These are phyloP conservation scores for Calycina marina DNA, from an alignment of 2,329 filamentous ascomycete species.

Conservation along the genomic window DNA sequence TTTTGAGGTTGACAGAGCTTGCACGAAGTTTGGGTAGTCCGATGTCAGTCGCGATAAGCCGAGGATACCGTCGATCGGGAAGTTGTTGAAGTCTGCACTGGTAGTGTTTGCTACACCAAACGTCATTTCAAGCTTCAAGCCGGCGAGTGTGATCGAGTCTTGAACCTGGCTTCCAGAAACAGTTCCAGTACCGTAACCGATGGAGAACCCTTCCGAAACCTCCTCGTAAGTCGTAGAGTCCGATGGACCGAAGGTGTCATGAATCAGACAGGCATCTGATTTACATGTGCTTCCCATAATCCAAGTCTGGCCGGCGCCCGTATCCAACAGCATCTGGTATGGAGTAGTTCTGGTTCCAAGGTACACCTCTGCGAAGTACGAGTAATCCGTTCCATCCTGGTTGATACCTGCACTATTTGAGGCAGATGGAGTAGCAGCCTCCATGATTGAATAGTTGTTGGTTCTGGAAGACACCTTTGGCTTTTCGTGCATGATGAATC, in stretches of 20 bases:
- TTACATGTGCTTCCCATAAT: constrained; percentile 61
- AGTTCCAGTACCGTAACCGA: constrained; percentile 61
- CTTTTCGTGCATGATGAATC: not conserved
- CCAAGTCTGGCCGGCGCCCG: constrained; percentile 63
- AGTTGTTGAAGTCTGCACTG: constrained; percentile 59
- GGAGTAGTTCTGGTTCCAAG: constrained; percentile 39
- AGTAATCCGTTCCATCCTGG: constrained; percentile 52
- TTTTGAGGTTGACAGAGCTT: constrained; percentile 40
- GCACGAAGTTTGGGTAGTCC: constrained; percentile 49
- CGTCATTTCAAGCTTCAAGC: constrained; percentile 44
- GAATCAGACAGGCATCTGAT: constrained; percentile 49
- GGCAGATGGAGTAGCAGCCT: constrained; percentile 25
- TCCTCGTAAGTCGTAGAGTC: constrained; percentile 50
- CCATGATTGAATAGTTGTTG: constrained; percentile 13
- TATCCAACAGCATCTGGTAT: constrained; percentile 50
- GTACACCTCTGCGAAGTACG: constrained; percentile 44
- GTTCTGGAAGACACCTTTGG: constrained; percentile 10
- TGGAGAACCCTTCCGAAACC: constrained; percentile 40
- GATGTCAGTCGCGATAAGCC: constrained; percentile 54
- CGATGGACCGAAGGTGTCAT: constrained; percentile 52
- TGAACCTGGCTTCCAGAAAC: constrained; percentile 40
- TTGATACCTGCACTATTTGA: constrained; percentile 38
- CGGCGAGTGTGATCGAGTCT: constrained; percentile 54
- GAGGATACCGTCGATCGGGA: constrained; percentile 79
- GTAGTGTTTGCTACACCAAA: constrained; percentile 63